phyloP scores from a whole-genome alignment of 495 filamentous ascomycete genomes.

The Penicillium ochrochloron region DNA sequence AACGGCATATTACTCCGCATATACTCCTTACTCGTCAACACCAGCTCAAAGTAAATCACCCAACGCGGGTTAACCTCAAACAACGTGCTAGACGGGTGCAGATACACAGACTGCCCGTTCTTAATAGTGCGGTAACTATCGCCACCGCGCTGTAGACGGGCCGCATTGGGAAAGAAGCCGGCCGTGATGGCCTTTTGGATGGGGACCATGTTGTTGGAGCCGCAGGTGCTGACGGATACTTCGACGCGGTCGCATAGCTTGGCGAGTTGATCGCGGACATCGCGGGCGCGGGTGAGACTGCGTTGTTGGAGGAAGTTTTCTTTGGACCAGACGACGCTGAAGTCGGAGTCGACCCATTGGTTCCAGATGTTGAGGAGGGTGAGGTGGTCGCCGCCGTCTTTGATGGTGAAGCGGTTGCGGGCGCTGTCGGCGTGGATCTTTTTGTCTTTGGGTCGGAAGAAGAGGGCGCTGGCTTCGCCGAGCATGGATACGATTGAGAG shows the following conservation, averaged over 20 bases:
- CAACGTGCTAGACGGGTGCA: conserved; percentile 85
- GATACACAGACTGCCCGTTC: conserved; percentile 84
- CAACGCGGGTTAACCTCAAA: conserved; percentile 84
- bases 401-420: conserved; percentile 87
- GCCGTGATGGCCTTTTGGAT: conserved; percentile 88
- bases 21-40: conserved; percentile 92
- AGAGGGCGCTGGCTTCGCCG: conserved; percentile 83
- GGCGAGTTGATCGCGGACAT: conserved; percentile 92
- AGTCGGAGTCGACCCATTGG: conserved; percentile 94
- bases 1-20: conserved; percentile 88
- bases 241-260: conserved; percentile 95
- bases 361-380: conserved; percentile 96
- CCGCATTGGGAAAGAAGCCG: conserved; percentile 96
- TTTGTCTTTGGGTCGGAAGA: conserved; percentile 97
- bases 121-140: conserved; percentile 95
- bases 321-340: conserved; percentile 82
- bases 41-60: conserved; percentile 90
- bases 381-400: conserved; percentile 90
- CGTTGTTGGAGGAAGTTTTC: conserved; percentile 96
- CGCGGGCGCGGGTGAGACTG: conserved; percentile 80
- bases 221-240: conserved; percentile 71
- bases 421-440: conserved; percentile 95
- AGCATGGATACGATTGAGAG: conserved; percentile 96
- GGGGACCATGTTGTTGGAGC: conserved; percentile 69
- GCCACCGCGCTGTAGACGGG: conserved; percentile 80